These are phyloP conservation scores for Coemansia sp. DNA, from an alignment of 192 early-diverging fungal genomes.

Conservation along the genomic window DNA sequence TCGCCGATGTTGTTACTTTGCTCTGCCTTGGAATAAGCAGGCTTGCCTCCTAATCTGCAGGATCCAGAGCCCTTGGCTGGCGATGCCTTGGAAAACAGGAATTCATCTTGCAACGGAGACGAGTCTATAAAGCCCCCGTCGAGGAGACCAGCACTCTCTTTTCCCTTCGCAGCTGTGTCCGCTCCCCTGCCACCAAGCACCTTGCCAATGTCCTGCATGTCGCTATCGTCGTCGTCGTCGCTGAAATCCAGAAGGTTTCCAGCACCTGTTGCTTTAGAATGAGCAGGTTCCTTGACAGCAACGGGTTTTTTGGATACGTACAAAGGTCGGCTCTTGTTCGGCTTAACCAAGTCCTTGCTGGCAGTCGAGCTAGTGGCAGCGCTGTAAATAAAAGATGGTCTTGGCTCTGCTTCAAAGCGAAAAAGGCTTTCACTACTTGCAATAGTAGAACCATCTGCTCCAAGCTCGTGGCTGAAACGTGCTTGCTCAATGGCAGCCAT, in stretches of 20 bases:
- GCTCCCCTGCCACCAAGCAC: conserved; percentile 1
- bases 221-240: conserved; percentile 14
- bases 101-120: conserved; percentile 19
- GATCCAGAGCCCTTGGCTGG: background rate
- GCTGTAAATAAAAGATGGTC: background rate
- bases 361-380: background rate
- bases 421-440: conserved; percentile 18
- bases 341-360: background rate
- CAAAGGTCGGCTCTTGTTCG: background rate
- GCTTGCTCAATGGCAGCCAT: conserved; percentile 44
- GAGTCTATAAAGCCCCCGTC: conserved; percentile 13
- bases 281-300: background rate
- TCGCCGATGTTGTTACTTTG: background rate
- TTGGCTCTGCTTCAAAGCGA: conserved; percentile 12
- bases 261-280: background rate
- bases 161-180: background rate
- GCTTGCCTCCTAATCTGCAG: background rate
- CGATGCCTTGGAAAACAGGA: background rate
- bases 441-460: too few relatives aligned
- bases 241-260: background rate
- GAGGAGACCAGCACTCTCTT: background rate
- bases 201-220: conserved; percentile 9
- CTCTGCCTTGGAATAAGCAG: background rate
- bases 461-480: conserved; percentile 23
- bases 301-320: background rate